Base-by-base conservation (phyloP, 768 basidiomycete species). In the Pisolithus microcarpus region DNA sequence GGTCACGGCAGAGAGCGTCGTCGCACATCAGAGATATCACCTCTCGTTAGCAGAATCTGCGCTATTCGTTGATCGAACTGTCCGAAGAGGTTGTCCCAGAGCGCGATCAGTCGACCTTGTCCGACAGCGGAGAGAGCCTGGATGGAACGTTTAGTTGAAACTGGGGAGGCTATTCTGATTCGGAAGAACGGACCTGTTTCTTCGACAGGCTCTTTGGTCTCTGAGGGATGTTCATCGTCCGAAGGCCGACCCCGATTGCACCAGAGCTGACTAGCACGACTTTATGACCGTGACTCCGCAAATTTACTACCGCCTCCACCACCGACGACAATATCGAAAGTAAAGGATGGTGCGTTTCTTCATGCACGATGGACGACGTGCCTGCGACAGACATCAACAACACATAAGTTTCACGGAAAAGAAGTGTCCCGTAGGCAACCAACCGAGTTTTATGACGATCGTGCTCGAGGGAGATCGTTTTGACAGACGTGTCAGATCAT, bases 101-200 rank as follows among this genome's bases (percentile, higher is more conserved):
- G 72, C 0, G 92, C 94, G 51, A 98, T 98, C 23, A 99, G 76
- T 50, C 96, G 75, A 8, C 96, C 94, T 72, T 99, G 96, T 0
- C 96, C 96, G 45, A 98, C 92, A 0, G 96, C 95, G 30, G 95
- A 95, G n/a, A n/a, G 72, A 10, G 96, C 96, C 91, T 96, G 59
- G 43, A 36, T 19, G 52, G 58, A 58, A 58, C n/a, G 38, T 31
- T 56, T 4, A 52, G 60, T 55, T 66, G 61, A 46, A 40, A 21
- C 23, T n/a, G n/a, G n/a, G n/a, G n/a, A n/a, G n/a, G n/a, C n/a
- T 37, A 26, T 3, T 16, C 30, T 13, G 16, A 19, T 48, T 16
- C 15, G 46, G 13, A 19, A n/a, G 26, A n/a, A n/a, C 81, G 56
- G 59, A 87, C 92, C 79, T 98, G 94, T 70, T 94, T 96, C 46